A percentile compares a stretch with the other conserved stretches of the same genome.
Conservation (phyloP, 306 rosid genomes). For the Lotus japonicus region DNA sequence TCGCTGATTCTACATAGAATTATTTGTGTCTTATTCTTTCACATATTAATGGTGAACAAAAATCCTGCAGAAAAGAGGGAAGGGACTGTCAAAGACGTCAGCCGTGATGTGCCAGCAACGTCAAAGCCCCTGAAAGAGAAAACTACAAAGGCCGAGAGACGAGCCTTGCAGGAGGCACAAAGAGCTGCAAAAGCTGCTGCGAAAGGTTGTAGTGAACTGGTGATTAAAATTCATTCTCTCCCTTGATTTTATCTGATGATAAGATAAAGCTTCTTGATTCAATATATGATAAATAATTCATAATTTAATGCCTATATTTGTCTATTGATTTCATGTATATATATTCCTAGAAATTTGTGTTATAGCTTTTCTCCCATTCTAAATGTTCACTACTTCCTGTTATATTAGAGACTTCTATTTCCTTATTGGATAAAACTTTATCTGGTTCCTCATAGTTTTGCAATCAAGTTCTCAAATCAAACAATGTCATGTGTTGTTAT, state of each 20-base stretch:
- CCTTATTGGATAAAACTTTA: background rate
- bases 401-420: background rate
- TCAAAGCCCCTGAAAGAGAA: constrained; percentile 47
- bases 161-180: constrained; percentile 84
- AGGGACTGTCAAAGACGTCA: constrained; percentile 26
- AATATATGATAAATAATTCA: background rate
- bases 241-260: background rate
- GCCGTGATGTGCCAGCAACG: constrained; percentile 21
- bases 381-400: background rate
- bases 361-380: background rate
- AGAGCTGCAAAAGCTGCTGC: constrained; percentile 73
- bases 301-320: background rate
- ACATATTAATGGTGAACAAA: constrained; percentile 2
- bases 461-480: background rate
- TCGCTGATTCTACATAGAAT: background rate
- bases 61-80: constrained; percentile 50
- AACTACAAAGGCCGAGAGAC: constrained; percentile 78
- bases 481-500: background rate
- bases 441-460: background rate
- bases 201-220: constrained; percentile 41
- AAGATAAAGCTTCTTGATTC: background rate
- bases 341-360: background rate
- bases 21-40: background rate
- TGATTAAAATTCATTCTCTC: background rate
- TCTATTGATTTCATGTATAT: background rate